Evolutionary conservation across 768 basidiomycete species (phyloP).

Genomic region (Tulasnella sp.): DNA sequence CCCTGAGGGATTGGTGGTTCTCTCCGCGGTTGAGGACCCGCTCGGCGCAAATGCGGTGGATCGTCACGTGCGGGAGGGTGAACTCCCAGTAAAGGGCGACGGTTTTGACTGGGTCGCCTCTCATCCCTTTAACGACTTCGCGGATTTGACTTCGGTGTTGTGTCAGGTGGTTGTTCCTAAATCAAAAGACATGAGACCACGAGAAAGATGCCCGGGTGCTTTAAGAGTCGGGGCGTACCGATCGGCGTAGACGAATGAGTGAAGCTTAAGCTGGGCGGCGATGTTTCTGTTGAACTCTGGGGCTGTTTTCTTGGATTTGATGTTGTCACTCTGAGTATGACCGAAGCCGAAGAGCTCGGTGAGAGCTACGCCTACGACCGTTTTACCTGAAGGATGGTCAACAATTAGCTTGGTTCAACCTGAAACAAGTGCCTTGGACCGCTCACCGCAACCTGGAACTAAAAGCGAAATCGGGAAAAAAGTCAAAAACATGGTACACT

Average conservation of each 20-base stretch:
- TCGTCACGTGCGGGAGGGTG: constrained; percentile 40
- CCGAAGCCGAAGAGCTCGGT: constrained; percentile 70
- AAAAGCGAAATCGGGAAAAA: not conserved
- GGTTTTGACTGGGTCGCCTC: constrained; percentile 48
- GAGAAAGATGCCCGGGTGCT: not conserved
- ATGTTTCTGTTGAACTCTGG: constrained; percentile 66
- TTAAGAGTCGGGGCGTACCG: constrained; percentile 39
- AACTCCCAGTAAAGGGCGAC: constrained; percentile 73
- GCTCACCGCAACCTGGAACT: constrained; percentile 84
- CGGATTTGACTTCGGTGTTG: constrained; percentile 69
- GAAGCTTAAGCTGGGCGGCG: constrained; percentile 31
- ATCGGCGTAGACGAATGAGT: constrained; percentile 85
- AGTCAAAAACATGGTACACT: not conserved
- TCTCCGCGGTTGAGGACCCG: constrained; percentile 65
- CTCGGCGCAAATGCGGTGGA: constrained; percentile 66
- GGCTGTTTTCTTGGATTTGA: constrained; percentile 62
- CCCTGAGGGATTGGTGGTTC: constrained; percentile 71
- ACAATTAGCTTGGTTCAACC: not conserved
- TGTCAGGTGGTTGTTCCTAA: constrained; percentile 76
- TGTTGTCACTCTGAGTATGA: constrained; percentile 91
- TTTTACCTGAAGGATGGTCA: constrained; percentile 56
- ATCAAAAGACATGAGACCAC: not conserved
- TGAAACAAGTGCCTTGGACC: not conserved
- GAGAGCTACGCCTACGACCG: constrained; percentile 69
- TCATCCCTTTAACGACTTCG: constrained; percentile 29